A percentile compares a stretch with the other conserved stretches of the same genome.
phyloP scores from a whole-genome alignment of 257 asterid species.

The Solanum bulbocastanum region DNA sequence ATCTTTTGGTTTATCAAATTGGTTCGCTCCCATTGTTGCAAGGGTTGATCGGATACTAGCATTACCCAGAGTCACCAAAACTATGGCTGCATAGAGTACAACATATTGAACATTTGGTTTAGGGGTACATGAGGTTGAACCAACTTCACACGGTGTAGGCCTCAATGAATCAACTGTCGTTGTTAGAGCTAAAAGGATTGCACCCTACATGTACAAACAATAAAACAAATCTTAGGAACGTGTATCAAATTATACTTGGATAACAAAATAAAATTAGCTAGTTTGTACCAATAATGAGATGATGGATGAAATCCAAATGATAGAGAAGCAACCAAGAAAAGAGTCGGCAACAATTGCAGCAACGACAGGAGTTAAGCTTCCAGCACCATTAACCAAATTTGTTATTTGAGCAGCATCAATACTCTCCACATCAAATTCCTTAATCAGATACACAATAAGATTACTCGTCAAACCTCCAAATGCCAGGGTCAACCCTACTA shows the following conservation, averaged over 20 bases:
- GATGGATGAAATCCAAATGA: constrained; percentile 36
- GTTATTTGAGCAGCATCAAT: constrained; percentile 27
- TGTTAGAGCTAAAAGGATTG: constrained; percentile 19
- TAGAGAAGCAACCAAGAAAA: constrained; percentile 32
- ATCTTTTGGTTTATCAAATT: constrained; percentile 15
- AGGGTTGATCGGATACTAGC: constrained; percentile 31
- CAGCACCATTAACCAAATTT: constrained; percentile 22
- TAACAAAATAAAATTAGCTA: too few species aligned
- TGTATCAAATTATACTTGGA: too few species aligned
- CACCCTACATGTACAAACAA: constrained; percentile 17
- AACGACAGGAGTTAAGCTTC: constrained; percentile 23
- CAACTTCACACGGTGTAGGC: constrained; percentile 18
- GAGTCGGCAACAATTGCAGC: constrained; percentile 49
- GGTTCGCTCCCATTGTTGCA: constrained; percentile 45
- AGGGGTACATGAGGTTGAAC: constrained; percentile 7
- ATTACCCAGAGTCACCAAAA: constrained; percentile 13
- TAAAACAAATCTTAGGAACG: too few species aligned
- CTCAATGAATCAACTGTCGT: constrained; percentile 21
- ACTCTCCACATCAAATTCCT: constrained; percentile 23
- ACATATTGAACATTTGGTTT: constrained; percentile 22
- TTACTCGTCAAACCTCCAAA: constrained; percentile 30
- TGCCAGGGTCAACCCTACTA: constrained; percentile 22
- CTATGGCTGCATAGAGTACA: constrained; percentile 18
- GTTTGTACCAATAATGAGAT: constrained; percentile 29
- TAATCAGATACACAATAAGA: constrained; percentile 33